phyloP scores from a whole-genome alignment of 2,329 filamentous ascomycete genomes.

The Leptographium wingfieldii region DNA sequence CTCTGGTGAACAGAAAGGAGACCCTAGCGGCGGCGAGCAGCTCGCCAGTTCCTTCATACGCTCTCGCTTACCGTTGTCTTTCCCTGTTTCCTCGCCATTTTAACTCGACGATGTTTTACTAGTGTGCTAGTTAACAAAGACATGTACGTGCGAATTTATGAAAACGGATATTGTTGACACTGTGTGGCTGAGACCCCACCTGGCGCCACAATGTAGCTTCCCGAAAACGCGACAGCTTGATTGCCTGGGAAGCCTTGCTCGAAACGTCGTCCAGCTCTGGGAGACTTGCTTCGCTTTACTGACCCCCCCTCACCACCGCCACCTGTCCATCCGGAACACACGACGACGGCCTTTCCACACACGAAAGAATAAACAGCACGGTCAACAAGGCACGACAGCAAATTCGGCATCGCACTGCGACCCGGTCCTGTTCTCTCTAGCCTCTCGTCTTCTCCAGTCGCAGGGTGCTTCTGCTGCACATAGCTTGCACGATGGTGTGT shows the following conservation, averaged over 20 bases:
- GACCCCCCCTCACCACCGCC: neutral
- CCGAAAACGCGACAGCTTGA: neutral
- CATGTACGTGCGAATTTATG: neutral
- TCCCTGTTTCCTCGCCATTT: no score
- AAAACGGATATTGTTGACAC: neutral
- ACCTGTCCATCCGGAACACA: neutral
- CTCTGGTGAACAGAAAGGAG: neutral
- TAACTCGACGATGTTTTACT: no score
- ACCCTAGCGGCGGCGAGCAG: no score
- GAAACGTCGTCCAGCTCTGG: neutral
- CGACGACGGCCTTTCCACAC: neutral
- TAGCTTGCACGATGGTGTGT: neutral
- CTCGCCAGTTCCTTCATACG: no score
- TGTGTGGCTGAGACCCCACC: neutral
- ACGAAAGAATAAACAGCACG: neutral
- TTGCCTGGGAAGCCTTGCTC: neutral
- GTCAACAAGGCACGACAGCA: neutral
- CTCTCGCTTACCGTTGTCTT: no score
- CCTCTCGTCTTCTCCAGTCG: neutral
- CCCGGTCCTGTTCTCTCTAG: neutral
- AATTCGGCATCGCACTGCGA: neutral
- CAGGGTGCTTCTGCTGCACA: neutral
- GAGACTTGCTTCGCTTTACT: neutral
- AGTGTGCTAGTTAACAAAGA: no score
- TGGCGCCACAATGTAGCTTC: neutral